A percentile compares a stretch with the other conserved stretches of the same genome.
Conservation (phyloP, 2,329 filamentous ascomycete genomes). For the Pochonia chlamydosporia region DNA sequence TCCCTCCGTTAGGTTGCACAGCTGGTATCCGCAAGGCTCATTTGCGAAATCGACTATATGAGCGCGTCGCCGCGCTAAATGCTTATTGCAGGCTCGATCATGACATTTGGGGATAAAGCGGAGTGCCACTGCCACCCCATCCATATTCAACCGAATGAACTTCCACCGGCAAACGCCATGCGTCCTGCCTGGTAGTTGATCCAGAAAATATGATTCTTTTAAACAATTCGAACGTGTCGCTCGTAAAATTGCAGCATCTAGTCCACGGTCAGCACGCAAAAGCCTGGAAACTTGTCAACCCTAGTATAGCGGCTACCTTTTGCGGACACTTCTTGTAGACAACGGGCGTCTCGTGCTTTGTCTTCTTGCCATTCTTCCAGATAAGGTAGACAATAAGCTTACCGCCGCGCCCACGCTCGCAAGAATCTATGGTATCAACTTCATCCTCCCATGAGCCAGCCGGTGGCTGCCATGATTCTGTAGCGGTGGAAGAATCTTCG, state of each 20-base stretch:
- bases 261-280: background rate
- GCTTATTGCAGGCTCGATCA: too few relatives aligned
- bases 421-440: conserved; percentile 64
- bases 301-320: conserved; percentile 45
- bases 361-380: conserved; percentile 70
- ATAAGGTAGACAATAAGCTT: conserved; percentile 62
- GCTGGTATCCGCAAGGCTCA: too few relatives aligned
- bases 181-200: too few relatives aligned
- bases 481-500: conserved; percentile 40
- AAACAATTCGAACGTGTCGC: conserved; percentile 49
- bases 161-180: too few relatives aligned
- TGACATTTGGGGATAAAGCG: too few relatives aligned
- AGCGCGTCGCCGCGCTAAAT: too few relatives aligned
- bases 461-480: conserved; percentile 58
- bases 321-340: conserved; percentile 75
- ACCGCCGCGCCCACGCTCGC: conserved; percentile 56
- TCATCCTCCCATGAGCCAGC: conserved; percentile 72
- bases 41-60: too few relatives aligned
- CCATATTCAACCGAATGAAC: too few relatives aligned
- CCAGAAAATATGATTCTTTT: too few relatives aligned
- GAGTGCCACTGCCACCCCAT: too few relatives aligned
- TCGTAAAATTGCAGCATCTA: conserved; percentile 58
- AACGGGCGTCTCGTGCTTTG: conserved; percentile 61
- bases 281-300: background rate
- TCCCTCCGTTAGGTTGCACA: too few relatives aligned